Evolutionary conservation across 192 early-diverging fungal genomes (phyloP), one percentile per base, ranked within the genome.

Genomic region (Powellomyces hirtus): DNA sequence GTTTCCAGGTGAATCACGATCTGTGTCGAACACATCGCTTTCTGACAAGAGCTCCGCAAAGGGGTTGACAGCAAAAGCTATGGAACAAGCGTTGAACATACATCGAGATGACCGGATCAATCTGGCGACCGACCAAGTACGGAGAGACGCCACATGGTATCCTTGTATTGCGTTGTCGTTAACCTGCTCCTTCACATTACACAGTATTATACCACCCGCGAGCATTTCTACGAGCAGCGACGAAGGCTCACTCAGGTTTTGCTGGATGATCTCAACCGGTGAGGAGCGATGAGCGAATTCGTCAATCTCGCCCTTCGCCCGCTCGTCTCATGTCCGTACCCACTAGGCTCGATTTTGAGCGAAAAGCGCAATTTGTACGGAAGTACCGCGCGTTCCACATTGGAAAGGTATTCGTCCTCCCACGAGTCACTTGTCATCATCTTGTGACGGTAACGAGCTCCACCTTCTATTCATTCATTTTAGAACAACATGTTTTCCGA

Each of bases 191-290:
- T 49, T 62, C 44, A n/a, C 14, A 42, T 49, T 13, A 51, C 4
- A 7, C 50, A 74, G 66, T 84, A 78, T 68, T 81, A 82, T 64
- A 51, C 53, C 1, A 75, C 75, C 5, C 68, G 82, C 24, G 72
- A 84, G 29, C 66, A 78, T 27, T 81, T 80, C 59, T 84, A 79
- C 58, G 79, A 84, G 40, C 76, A 81, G 59, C 53, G 72, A 38
- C 46, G 62, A 22, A 61, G 80, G 33, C 42, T 81, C 42, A 77
- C 68, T 10, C 78, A 84, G 40, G 29, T 78, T 20, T 67, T 84
- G 4, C 29, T 45, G 34, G 82, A 84, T 37, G 82, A 84, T 24
- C 68, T 84, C 22, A 66, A 74, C 46, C 11, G 81, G 74, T 77
- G 50, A 24, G 38, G 20, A 36, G 31, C 51, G 8, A 13, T n/a